phyloP scores from a whole-genome alignment of 441 rosid genomes.

The Adansonia madagascariensis region DNA sequence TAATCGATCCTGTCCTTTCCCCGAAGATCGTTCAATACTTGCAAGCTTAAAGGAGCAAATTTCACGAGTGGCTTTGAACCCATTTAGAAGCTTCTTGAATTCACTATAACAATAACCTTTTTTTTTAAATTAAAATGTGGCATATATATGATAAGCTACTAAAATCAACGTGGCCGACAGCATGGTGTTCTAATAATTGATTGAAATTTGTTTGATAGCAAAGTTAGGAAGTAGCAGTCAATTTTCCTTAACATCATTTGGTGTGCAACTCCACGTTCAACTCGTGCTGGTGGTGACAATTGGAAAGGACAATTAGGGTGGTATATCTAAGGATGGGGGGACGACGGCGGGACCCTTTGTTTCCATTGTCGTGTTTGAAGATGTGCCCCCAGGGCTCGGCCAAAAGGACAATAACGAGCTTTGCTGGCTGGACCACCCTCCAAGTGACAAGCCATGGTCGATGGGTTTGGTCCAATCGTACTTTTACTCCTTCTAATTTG shows the following conservation, averaged over 20 bases:
- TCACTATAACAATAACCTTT: neutral
- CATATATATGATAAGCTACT: neutral
- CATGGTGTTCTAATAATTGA: slow-evolving; percentile 14
- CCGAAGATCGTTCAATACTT: neutral
- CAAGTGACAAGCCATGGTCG: neutral
- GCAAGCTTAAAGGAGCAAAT: neutral
- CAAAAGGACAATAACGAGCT: neutral
- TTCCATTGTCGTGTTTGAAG: neutral
- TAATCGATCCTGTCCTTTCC: neutral
- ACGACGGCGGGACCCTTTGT: too few species aligned
- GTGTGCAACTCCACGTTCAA: neutral
- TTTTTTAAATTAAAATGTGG: too few species aligned
- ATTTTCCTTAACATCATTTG: neutral
- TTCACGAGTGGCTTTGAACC: neutral
- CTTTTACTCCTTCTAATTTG: neutral
- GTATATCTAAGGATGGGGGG: too few species aligned
- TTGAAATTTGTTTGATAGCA: slow-evolving; percentile 9
- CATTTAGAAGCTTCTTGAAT: too few species aligned
- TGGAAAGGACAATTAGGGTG: too few species aligned
- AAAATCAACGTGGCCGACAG: neutral
- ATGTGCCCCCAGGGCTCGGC: neutral
- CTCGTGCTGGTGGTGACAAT: too few species aligned
- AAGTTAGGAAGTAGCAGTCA: neutral
- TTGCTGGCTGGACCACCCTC: slow-evolving; percentile 1
- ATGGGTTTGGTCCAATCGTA: neutral